Conservation (phyloP, 2,329 filamentous ascomycete species). For the Pestalotiopsis sp. region DNA sequence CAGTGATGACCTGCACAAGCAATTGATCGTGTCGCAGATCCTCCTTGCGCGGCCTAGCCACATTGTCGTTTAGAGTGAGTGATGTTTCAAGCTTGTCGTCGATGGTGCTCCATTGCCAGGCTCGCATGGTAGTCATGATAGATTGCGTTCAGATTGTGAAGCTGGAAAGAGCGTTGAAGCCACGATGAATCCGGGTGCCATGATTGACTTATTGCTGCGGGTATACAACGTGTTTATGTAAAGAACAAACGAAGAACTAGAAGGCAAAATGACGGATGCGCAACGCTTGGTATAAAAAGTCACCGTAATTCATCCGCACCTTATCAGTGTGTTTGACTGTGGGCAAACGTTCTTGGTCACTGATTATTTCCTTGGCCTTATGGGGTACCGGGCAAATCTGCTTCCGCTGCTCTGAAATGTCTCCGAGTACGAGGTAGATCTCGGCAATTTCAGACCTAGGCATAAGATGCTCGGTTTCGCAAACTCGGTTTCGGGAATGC, state of each 20-base stretch:
- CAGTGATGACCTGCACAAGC: constrained; percentile 56
- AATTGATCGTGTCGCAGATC: constrained; percentile 38
- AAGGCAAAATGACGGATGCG: not conserved
- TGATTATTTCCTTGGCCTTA: constrained; percentile 48
- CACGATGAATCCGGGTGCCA: not conserved
- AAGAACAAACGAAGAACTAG: not conserved
- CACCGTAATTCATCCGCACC: not conserved
- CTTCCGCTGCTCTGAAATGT: not conserved
- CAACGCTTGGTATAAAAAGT: not conserved
- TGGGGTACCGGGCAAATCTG: not conserved
- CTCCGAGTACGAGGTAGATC: not conserved
- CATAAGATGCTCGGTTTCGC: not conserved
- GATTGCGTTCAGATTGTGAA: not conserved
- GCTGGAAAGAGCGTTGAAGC: not conserved
- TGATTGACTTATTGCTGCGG: not conserved
- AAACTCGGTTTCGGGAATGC: not conserved
- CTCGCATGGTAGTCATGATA: not conserved
- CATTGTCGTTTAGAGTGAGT: not conserved
- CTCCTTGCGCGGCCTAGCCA: not conserved
- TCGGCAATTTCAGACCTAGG: not conserved
- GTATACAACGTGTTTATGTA: not conserved
- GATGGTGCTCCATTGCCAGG: not conserved
- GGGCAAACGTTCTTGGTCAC: constrained; percentile 32
- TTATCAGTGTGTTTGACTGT: not conserved
- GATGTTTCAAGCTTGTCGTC: not conserved